These are phyloP conservation scores for Leccinum fallax DNA, from an alignment of 1,284 basidiomycete genomes.

Conservation along the genomic window DNA sequence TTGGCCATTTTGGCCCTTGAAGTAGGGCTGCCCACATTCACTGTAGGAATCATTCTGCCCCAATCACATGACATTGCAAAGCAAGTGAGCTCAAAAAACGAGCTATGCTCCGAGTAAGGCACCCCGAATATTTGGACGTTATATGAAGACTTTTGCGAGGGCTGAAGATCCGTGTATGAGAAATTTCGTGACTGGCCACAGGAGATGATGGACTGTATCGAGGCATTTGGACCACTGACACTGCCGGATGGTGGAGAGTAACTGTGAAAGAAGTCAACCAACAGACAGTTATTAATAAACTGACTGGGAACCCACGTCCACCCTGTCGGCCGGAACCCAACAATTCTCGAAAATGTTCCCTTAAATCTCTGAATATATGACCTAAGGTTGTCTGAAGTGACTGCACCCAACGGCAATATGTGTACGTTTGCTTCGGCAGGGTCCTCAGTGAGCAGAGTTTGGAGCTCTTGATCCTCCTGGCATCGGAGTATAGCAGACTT, in stretches of 20 bases:
- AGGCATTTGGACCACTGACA: conserved; percentile 63
- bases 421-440: conserved; percentile 84
- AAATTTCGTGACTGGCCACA: conserved; percentile 68
- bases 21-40: conserved; percentile 85
- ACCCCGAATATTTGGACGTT: conserved; percentile 82
- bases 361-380: conserved; percentile 79
- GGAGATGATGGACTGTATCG: conserved; percentile 68
- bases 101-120: conserved; percentile 96
- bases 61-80: conserved; percentile 87
- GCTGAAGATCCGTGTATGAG: conserved; percentile 65
- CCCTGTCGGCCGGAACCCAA: conserved; percentile 92
- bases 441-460: conserved; percentile 76
- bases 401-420: conserved; percentile 78
- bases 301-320: conserved; percentile 58
- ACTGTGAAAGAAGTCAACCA: conserved; percentile 40
- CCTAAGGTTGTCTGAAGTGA: conserved; percentile 79
- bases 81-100: conserved; percentile 91
- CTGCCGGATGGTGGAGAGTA: conserved; percentile 72
- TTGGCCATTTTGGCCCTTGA: conserved; percentile 83
- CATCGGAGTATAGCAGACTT: conserved; percentile 83
- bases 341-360: conserved; percentile 70
- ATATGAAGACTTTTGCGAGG: conserved; percentile 72
- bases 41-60: conserved; percentile 91
- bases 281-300: not conserved
- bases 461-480: conserved; percentile 81